A percentile compares a stretch with the other conserved stretches of the same genome.
phyloP scores from a whole-genome alignment of 805 yeast genomes.

The Yarrowia sp. region DNA sequence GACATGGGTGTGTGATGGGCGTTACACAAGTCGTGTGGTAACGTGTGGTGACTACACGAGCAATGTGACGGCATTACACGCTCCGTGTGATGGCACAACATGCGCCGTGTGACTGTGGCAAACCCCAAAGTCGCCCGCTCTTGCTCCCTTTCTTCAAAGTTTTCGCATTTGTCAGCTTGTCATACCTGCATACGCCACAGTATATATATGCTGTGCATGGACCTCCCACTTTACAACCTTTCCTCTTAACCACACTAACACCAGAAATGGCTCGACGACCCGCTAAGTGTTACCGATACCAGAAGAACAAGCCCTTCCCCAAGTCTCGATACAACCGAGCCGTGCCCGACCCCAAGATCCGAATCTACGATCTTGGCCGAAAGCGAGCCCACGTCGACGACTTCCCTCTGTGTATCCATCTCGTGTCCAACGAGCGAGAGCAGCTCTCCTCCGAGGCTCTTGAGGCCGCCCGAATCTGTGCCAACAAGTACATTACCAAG shows the following conservation, averaged over 20 bases:
- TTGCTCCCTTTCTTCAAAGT: too few species aligned
- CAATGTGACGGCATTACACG: too few species aligned
- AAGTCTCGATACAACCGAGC: constrained; percentile 99
- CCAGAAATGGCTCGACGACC: constrained; percentile 99
- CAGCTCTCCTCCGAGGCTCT: constrained; percentile 99
- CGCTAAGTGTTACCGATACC: constrained; percentile 99
- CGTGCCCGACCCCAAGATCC: constrained; percentile 99
- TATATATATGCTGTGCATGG: too few species aligned
- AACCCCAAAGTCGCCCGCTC: too few species aligned
- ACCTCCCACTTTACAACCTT: too few species aligned
- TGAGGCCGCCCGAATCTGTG: constrained; percentile 99
- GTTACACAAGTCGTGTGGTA: too few species aligned
- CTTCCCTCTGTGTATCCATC: constrained; percentile 99
- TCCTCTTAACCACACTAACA: constrained; percentile 8
- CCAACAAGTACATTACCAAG: constrained; percentile 98
- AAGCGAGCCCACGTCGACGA: constrained; percentile 99
- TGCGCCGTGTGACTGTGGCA: too few species aligned
- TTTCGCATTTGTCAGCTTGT: constrained; percentile 17
- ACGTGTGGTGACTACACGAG: background rate
- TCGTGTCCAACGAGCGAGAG: constrained; percentile 98
- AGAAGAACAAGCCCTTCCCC: constrained; percentile 99
- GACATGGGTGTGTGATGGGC: too few species aligned
- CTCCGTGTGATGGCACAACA: too few species aligned
- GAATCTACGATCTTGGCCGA: constrained; percentile 99
- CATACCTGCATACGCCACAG: constrained; percentile 11